Base-by-base conservation (phyloP, 352 stramenopile species). In the Globisporangium echinulatum region DNA sequence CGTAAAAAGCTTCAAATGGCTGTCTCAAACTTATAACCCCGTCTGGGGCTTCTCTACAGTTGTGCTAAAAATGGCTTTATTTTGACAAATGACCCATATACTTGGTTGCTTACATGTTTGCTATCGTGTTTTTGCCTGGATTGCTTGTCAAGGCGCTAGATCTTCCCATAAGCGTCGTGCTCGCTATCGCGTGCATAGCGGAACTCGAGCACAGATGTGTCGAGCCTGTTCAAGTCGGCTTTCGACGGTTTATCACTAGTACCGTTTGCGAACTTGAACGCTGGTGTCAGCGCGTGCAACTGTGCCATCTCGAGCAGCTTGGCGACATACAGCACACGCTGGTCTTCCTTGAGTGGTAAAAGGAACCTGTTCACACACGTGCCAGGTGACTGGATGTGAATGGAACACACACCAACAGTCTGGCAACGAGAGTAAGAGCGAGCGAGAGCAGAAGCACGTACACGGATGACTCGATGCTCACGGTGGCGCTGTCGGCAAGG, bases 391-490 rank as follows among this genome's bases (percentile, higher is more conserved):
- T 3, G 2, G 25, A 33, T 33, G 25, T 52, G 14, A 53, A 49
- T 9, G 39, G 7, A 52, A 14, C 42, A 37, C 10, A 14, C n/a
- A 49, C 14, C 52, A 8, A 38, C 33, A 57, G 14, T 9, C 7
- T 48, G 40, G 25, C n/a, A 59, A 49, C 36, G 10, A 14, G 25
- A 33, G 25, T 33, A 33, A 33, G 25, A 33, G 25, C 0, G 25
- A 33, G 25, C 2, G 25, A 33, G 25, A 3, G 25, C 25, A 25
- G 25, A 25, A 25, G 25, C 25, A 85, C 81, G 50, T 71, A 91
- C 82, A 79, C 73, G 9, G 81, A 85, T 7, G 82, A 89, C 54
- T 94, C 84, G 52, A 94, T 54, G 55, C 82, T 81, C 10, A 94
- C 72, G 10, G 52, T 59, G 0, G 84, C 78, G 13, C 64, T 53